Conservation (phyloP, 116 monocot genomes). For the Trichopus zeylanicus region DNA sequence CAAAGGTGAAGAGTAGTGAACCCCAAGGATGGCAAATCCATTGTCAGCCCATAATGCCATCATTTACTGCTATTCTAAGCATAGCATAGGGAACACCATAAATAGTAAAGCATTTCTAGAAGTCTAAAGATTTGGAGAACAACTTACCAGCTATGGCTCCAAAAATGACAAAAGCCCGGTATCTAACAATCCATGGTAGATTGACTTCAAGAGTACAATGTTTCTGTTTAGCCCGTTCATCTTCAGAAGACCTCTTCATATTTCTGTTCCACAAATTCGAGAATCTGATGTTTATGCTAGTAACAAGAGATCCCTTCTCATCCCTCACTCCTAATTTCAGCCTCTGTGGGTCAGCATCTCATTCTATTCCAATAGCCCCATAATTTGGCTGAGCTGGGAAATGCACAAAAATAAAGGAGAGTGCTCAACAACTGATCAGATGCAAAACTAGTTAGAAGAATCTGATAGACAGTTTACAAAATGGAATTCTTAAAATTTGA, state of each 20-base stretch:
- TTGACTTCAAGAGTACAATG: slow-evolving; percentile 55
- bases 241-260: neutral
- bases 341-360: slow-evolving; percentile 43
- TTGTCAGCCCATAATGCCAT: no score
- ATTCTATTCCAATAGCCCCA: slow-evolving; percentile 70
- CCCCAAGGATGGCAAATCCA: no score
- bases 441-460: no score
- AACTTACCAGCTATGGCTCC: slow-evolving; percentile 34
- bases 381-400: slow-evolving; percentile 68
- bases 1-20: no score
- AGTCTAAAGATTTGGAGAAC: neutral
- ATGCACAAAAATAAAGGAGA: neutral
- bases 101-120: neutral
- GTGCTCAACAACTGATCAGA: no score
- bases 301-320: slow-evolving; percentile 33
- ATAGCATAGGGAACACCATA: neutral
- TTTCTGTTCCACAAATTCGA: slow-evolving; percentile 33
- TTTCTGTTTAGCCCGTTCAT: slow-evolving; percentile 6
- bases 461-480: no score
- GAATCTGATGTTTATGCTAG: slow-evolving; percentile 31
- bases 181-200: slow-evolving; percentile 48
- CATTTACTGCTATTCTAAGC: no score
- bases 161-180: slow-evolving; percentile 28
- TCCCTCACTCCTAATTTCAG: slow-evolving; percentile 56
- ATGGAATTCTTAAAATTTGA: no score